phyloP scores from a whole-genome alignment of 73 alveolate genomes.

The Paramecium bursaria region DNA sequence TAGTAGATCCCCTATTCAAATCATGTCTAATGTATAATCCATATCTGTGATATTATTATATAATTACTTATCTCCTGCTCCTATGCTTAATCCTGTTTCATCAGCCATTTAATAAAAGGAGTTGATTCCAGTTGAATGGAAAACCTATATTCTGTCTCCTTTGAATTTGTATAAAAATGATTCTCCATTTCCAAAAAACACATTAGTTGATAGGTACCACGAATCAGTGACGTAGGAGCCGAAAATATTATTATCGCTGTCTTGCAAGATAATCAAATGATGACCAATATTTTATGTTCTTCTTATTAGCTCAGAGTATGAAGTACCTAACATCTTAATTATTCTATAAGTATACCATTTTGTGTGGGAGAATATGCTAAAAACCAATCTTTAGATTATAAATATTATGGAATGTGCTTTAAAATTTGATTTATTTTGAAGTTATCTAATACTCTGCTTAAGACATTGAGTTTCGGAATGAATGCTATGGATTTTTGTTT shows the following conservation, averaged over 20 bases:
- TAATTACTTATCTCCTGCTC: conserved; percentile 55
- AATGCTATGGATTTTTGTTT: no score
- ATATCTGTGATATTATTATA: background rate
- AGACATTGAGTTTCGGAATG: conserved; percentile 28
- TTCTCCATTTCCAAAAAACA: conserved; percentile 50
- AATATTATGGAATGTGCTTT: conserved; percentile 20
- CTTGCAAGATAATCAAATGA: conserved; percentile 5
- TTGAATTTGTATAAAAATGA: conserved; percentile 12
- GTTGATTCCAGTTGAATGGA: background rate
- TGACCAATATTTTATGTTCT: conserved; percentile 37
- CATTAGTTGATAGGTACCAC: conserved; percentile 35
- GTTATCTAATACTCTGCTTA: background rate
- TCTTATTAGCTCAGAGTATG: conserved; percentile 25
- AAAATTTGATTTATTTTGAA: background rate
- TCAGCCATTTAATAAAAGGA: conserved; percentile 49
- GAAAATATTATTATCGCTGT: conserved; percentile 13
- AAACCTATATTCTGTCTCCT: background rate
- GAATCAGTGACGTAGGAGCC: conserved; percentile 15
- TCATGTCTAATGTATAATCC: conserved; percentile 21
- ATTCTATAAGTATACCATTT: background rate
- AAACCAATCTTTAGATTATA: conserved; percentile 25
- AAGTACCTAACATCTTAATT: conserved; percentile 19
- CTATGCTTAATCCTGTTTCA: conserved; percentile 50
- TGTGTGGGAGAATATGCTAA: background rate
- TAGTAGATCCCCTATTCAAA: conserved; percentile 8